phyloP scores from a whole-genome alignment of 306 rosid genomes.

The Corylus americana region DNA sequence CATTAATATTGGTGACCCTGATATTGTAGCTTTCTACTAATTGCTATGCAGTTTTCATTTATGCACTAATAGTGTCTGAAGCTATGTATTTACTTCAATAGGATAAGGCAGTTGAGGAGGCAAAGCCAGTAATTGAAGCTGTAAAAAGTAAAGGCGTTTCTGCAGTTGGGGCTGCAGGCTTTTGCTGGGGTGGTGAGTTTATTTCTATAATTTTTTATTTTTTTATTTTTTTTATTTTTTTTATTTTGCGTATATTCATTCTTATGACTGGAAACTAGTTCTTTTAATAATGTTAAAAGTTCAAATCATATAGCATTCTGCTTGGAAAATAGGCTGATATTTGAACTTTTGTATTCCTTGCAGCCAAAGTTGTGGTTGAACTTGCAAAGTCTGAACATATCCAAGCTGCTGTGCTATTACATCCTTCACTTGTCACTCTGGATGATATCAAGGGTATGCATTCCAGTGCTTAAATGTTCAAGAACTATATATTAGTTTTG shows the following conservation, averaged over 20 bases:
- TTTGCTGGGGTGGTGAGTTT: slow-evolving; percentile 78
- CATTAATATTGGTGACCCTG: neutral
- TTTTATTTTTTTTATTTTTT: neutral
- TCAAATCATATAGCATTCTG: no score
- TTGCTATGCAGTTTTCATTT: neutral
- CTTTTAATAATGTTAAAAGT: no score
- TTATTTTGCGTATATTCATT: neutral
- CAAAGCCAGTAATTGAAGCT: slow-evolving; percentile 56
- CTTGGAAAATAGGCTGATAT: neutral
- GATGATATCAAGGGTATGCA: slow-evolving; percentile 63
- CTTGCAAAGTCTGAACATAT: slow-evolving; percentile 50
- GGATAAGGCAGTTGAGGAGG: slow-evolving; percentile 60
- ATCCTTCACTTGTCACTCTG: slow-evolving; percentile 64
- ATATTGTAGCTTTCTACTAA: neutral
- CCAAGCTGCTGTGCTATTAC: slow-evolving; percentile 63
- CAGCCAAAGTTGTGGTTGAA: slow-evolving; percentile 77
- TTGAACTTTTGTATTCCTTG: neutral
- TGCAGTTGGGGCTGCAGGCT: slow-evolving; percentile 65
- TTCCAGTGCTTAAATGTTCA: neutral
- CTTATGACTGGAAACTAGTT: neutral
- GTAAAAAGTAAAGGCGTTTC: slow-evolving; percentile 60
- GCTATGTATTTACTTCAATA: slow-evolving; percentile 24
- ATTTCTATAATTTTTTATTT: slow-evolving; percentile 1
- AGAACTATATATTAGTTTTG: neutral
- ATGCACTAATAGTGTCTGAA: neutral